Base-by-base conservation (phyloP, 495 filamentous ascomycete genomes). In the Aspergillus taichungensis region DNA sequence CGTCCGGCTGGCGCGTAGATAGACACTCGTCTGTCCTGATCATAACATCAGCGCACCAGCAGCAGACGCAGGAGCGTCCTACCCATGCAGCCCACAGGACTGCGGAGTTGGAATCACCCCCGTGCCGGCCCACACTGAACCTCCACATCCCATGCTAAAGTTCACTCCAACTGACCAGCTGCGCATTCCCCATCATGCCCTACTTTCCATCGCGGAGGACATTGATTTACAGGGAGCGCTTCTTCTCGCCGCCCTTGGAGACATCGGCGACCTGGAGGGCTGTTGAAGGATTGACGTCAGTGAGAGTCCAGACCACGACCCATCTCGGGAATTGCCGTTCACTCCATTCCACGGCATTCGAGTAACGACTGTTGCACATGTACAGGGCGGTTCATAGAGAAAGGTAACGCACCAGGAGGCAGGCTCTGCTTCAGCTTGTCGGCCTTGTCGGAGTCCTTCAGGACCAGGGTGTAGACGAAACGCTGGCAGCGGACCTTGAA, bases 391-490 rank as follows among this genome's bases (percentile, higher is more conserved):
- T 2, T 24, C 4, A 24, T 24, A 4, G 35, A 9, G n/a, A 14
- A 27, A 27, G 10, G 36, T 27, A 57, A 74, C 85, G 61, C 84
- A 97, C 92, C 79, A 61, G 92, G 94, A 51, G 92, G 94, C 46
- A 99, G 76, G 71, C 81, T 87, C 82, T 97, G 91, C 87, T 96
- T 97, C 53, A 99, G 83, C 85, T 99, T 99, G 77, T 97, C 92
- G 67, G 91, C 92, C 86, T 96, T 97, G 59, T 96, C 92, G 60
- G 82, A 78, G 73, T 98, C 87, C 79, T 95, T 95, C 60, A 99
- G 83, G 64, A 92, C 85, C 51, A 97, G 83, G 56, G 94, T 94
- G 84, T 99, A 99, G 56, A 97, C 75, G 76, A 88, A 83, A 57
- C 84, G 78, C 60, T 84, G 74, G 79, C 92, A 97, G 67, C 92